These are phyloP conservation scores for Musa troglodytarum DNA, from an alignment of 176 grass and related monocot genomes.

Conservation along the genomic window DNA sequence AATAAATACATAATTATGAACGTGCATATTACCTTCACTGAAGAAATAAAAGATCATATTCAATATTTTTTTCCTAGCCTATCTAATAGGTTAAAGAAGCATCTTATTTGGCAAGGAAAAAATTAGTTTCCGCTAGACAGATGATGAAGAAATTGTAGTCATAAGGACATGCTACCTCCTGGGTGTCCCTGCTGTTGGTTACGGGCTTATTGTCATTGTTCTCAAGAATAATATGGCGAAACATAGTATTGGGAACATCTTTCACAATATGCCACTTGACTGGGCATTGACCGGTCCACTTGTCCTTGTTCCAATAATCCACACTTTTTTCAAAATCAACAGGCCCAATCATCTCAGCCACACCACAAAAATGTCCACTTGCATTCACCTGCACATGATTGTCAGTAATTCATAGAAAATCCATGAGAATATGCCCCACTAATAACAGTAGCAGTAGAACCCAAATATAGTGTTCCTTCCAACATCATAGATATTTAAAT, in stretches of 20 bases:
- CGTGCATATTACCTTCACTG: too few species aligned
- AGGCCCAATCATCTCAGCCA: slow-evolving; percentile 69
- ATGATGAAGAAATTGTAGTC: too few species aligned
- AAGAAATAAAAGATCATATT: too few species aligned
- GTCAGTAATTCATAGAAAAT: too few species aligned
- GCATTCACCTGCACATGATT: slow-evolving; percentile 51
- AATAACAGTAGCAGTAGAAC: not conserved
- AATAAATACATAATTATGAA: too few species aligned
- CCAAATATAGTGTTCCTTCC: not conserved
- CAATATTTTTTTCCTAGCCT: too few species aligned
- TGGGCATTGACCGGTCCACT: slow-evolving; percentile 65
- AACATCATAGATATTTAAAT: too few species aligned
- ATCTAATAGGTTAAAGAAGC: too few species aligned
- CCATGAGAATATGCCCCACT: not conserved
- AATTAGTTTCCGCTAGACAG: too few species aligned
- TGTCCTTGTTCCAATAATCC: slow-evolving; percentile 72
- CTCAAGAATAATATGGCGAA: slow-evolving; percentile 73
- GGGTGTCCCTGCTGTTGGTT: slow-evolving; percentile 69
- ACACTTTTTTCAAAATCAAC: slow-evolving; percentile 77
- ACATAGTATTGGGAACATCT: slow-evolving; percentile 72
- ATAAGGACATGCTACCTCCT: slow-evolving; percentile 31
- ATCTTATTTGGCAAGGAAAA: too few species aligned
- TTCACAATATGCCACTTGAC: slow-evolving; percentile 75
- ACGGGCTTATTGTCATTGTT: slow-evolving; percentile 75
- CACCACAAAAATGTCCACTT: slow-evolving; percentile 70